Evolutionary conservation across 345 rosid species (phyloP).

Genomic region (Bruguiera parviflora): DNA sequence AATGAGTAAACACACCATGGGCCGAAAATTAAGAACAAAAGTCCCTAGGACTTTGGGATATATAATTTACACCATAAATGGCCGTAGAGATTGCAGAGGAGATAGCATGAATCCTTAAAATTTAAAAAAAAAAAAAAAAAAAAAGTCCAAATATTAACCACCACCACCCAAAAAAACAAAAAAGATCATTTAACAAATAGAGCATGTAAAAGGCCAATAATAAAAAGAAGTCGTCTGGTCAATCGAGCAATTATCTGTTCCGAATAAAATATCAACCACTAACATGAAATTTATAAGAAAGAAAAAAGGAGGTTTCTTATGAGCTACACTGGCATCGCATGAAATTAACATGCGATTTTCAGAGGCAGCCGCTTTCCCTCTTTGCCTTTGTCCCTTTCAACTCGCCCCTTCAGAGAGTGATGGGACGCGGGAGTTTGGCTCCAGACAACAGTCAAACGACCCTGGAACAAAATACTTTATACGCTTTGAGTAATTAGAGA

Average conservation of each 20-base stretch:
- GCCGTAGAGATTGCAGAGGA: background rate
- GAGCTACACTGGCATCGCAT: background rate
- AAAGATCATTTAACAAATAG: background rate
- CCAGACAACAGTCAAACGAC: background rate
- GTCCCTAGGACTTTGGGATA: constrained; percentile 18
- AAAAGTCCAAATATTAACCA: too few relatives aligned
- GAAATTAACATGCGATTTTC: background rate
- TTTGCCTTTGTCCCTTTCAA: background rate
- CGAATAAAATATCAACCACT: constrained; percentile 3
- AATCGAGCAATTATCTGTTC: background rate
- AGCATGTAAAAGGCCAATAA: constrained; percentile 2
- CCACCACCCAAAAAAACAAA: too few relatives aligned
- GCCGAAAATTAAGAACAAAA: too few relatives aligned
- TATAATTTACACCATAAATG: constrained; percentile 3
- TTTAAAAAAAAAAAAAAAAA: too few relatives aligned
- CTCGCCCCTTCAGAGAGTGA: constrained; percentile 17
- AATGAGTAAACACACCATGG: too few relatives aligned
- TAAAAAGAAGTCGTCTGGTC: background rate
- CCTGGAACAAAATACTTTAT: background rate
- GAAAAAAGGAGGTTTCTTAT: background rate
- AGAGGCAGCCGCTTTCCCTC: background rate
- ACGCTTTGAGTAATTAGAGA: background rate
- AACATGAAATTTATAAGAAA: background rate
- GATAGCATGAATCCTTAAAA: background rate
- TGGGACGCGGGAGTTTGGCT: background rate